Percentiles rank a stretch among this genome's conserved stretches.
Conservation (phyloP, 2,329 filamentous ascomycete genomes). For the Cladosporium colombiae region DNA sequence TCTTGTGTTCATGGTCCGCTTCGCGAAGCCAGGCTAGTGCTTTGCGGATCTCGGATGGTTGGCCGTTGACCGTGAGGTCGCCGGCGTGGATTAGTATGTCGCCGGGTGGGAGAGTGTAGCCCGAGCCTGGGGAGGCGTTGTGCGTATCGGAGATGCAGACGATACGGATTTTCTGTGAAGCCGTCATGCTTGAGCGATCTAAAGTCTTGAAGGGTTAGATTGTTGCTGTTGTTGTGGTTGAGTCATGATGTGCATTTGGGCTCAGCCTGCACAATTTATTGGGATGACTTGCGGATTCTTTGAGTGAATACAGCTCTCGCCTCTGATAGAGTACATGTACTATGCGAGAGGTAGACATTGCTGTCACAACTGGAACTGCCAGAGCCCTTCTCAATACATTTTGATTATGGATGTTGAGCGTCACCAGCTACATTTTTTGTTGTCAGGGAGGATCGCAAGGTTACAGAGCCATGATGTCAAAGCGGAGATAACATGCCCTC, state of each 20-base stretch:
- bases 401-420: background rate
- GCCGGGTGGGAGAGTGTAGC: constrained; percentile 65
- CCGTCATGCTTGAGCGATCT: background rate
- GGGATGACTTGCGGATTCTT: too few species aligned
- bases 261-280: background rate
- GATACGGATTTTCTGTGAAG: constrained; percentile 57
- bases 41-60: constrained; percentile 57
- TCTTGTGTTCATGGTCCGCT: constrained; percentile 68
- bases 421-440: background rate
- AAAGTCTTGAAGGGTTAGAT: background rate
- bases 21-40: constrained; percentile 67
- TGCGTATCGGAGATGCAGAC: constrained; percentile 79
- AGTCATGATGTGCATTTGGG: background rate
- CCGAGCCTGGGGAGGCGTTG: constrained; percentile 57
- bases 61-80: constrained; percentile 74
- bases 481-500: constrained; percentile 12
- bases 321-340: too few species aligned
- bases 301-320: too few species aligned
- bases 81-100: constrained; percentile 77
- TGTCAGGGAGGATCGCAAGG: background rate
- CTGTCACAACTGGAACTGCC: background rate
- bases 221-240: background rate
- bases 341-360: too few species aligned
- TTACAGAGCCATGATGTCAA: constrained; percentile 20
- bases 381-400: background rate